Evolutionary conservation across 208 protist species (phyloP).

Genomic region (Tritrichomonas foetus): DNA sequence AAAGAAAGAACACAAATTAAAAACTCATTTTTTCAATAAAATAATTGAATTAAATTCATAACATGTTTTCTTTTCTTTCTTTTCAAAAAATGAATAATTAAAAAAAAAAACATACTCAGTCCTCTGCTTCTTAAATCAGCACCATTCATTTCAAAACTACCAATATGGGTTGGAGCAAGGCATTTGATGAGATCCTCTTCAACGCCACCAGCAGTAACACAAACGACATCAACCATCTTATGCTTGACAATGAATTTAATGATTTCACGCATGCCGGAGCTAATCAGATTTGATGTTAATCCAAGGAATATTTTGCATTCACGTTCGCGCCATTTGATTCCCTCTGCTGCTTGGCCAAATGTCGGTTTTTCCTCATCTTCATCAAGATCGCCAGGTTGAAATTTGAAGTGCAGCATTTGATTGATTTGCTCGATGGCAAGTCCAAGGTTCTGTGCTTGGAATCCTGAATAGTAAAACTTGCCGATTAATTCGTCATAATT

Average conservation of each 20-base stretch:
- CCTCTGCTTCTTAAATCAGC: slow-evolving; percentile 64
- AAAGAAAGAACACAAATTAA: too few species aligned
- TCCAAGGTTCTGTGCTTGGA: slow-evolving; percentile 35
- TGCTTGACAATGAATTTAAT: slow-evolving; percentile 90
- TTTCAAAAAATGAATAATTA: too few species aligned
- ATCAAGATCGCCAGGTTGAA: not conserved
- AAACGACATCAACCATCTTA: slow-evolving; percentile 79
- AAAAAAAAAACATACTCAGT: not conserved
- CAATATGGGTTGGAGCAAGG: slow-evolving; percentile 81
- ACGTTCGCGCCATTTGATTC: not conserved
- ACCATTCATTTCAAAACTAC: slow-evolving; percentile 81
- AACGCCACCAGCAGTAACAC: slow-evolving; percentile 95
- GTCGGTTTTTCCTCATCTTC: slow-evolving; percentile 9
- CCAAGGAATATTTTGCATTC: slow-evolving; percentile 84
- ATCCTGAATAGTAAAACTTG: not conserved
- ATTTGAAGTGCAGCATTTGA: slow-evolving; percentile 36
- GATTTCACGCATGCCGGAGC: slow-evolving; percentile 88
- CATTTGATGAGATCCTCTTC: slow-evolving; percentile 99
- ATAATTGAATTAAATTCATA: too few species aligned
- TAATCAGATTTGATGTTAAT: slow-evolving; percentile 99
- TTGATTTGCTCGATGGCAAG: slow-evolving; percentile 37
- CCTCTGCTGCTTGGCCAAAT: not conserved
- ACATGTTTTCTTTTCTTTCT: too few species aligned
- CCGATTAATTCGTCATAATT: not conserved
- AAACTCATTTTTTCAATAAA: too few species aligned